A percentile compares a stretch with the other conserved stretches of the same genome.
phyloP scores from a whole-genome alignment of 129 eudicot genomes.

The Logfia minima region DNA sequence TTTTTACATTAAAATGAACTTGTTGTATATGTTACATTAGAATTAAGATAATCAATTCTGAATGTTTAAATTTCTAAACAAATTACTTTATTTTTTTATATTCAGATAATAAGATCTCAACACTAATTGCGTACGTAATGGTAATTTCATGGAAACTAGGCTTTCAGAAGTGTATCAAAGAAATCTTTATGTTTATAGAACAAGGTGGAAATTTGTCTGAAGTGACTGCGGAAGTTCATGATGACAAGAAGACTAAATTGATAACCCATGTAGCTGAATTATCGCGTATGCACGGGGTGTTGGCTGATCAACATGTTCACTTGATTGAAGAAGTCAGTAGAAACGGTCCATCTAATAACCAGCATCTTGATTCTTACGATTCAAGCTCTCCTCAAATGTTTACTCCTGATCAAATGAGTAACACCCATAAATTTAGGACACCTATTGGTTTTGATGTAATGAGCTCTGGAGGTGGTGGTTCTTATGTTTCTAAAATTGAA shows the following conservation, averaged over 20 bases:
- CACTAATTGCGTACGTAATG: neutral
- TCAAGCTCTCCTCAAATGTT: constrained; percentile 41
- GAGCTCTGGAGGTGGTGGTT: constrained; percentile 56
- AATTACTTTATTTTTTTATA: neutral
- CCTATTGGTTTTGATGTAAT: constrained; percentile 41
- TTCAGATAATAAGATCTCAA: neutral
- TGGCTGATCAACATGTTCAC: constrained; percentile 52
- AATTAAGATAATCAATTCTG: neutral
- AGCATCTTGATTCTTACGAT: constrained; percentile 33
- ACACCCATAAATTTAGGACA: constrained; percentile 31
- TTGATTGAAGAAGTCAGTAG: constrained; percentile 37
- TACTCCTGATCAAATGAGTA: constrained; percentile 63
- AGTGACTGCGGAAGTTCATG: constrained; percentile 26
- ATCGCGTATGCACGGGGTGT: constrained; percentile 42
- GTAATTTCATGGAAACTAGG: constrained; percentile 35
- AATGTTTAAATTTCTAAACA: neutral
- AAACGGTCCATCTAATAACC: constrained; percentile 32
- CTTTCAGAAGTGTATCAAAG: constrained; percentile 46
- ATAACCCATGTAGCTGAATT: constrained; percentile 46
- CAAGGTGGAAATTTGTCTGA: constrained; percentile 33
- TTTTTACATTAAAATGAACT: neutral
- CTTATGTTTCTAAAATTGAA: constrained; percentile 47
- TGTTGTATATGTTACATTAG: neutral
- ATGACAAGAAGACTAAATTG: constrained; percentile 39
- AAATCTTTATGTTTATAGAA: constrained; percentile 47